Evolutionary conservation across 163 green algal species (phyloP).

Genomic region (Trebouxia gelatinosa): DNA sequence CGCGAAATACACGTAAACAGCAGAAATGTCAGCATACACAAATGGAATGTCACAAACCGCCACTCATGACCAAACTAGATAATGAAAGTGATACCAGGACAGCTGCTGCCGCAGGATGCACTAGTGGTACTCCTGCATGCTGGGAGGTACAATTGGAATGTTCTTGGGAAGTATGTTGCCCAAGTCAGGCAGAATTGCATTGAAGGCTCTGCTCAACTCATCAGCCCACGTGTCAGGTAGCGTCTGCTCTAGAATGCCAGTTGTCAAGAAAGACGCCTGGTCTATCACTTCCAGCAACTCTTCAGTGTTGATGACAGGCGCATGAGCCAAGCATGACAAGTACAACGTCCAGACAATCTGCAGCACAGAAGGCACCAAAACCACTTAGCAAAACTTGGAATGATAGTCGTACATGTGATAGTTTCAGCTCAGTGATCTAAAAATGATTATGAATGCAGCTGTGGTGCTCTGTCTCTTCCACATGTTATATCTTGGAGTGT

Average conservation of each 20-base stretch:
- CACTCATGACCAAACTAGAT: too few species aligned
- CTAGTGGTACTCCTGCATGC: neutral
- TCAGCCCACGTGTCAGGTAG: slow-evolving; percentile 17
- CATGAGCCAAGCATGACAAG: slow-evolving; percentile 28
- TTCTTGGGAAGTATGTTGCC: neutral
- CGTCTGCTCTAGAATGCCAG: slow-evolving; percentile 25
- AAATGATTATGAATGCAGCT: too few species aligned
- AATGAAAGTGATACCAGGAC: too few species aligned
- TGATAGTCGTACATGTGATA: too few species aligned
- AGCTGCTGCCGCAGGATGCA: too few species aligned
- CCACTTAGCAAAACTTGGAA: neutral
- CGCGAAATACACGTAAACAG: too few species aligned
- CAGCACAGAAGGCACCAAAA: neutral
- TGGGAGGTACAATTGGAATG: slow-evolving; percentile 15
- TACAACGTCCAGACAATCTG: slow-evolving; percentile 34
- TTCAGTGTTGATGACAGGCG: slow-evolving; percentile 27
- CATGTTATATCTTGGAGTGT: too few species aligned
- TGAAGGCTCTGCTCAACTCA: slow-evolving; percentile 8
- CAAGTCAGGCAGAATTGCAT: slow-evolving; percentile 6
- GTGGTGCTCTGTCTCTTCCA: too few species aligned
- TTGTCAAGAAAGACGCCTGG: slow-evolving; percentile 25
- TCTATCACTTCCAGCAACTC: slow-evolving; percentile 31
- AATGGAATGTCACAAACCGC: too few species aligned
- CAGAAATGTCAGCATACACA: too few species aligned
- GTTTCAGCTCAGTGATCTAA: too few species aligned